Evolutionary conservation across 495 filamentous ascomycete species (phyloP), one percentile per base, ranked within the genome.

Genomic region (Wilcoxina mikolae): DNA sequence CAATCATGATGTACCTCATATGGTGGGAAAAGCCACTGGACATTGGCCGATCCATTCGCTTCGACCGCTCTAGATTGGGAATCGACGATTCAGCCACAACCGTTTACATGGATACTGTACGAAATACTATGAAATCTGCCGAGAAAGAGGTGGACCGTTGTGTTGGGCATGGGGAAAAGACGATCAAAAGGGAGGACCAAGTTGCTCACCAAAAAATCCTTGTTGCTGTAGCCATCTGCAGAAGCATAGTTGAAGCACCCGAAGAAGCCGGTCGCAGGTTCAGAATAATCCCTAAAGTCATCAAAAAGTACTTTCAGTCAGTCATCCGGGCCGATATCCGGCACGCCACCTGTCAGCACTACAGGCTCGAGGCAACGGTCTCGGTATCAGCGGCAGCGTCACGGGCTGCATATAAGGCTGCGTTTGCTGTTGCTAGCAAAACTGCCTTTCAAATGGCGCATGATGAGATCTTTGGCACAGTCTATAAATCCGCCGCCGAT

Each of bases 1-100:
- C 49, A 1, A 42, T 33, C 17, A 17, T 53, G 10, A 46, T 57
- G 25, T 53, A 57, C 35, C 5, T 10, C 0, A 18, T 57, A 12
- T 57, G 55, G 55, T 53, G 49, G 39, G 24, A 45, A 7, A 57
- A 57, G 27, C 55, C 49, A 10, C 22, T 39, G 1, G 55, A 57
- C 38, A 49, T 53, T 10, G 29, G 29, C 5, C 28, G 45, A 15
- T 38, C 54, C 4, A 51, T 56, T 26, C 23, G 3, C 10, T 27
- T 56, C 12, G 23, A 38, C 23, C 53, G 42, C 15, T 39, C 17
- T 15, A 31, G 26, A 2, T 28, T 29, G 42, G 15, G 20, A 20
- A 11, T 17, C 9, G 27, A 22, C 27, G 23, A 28, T 15, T 17
- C 39, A 9, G 43, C n/a, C 12, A 10, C 26, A 5, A 23, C 46